Evolutionary conservation across 192 early-diverging fungal genomes (phyloP).

Genomic region (Umbelopsis sp.): DNA sequence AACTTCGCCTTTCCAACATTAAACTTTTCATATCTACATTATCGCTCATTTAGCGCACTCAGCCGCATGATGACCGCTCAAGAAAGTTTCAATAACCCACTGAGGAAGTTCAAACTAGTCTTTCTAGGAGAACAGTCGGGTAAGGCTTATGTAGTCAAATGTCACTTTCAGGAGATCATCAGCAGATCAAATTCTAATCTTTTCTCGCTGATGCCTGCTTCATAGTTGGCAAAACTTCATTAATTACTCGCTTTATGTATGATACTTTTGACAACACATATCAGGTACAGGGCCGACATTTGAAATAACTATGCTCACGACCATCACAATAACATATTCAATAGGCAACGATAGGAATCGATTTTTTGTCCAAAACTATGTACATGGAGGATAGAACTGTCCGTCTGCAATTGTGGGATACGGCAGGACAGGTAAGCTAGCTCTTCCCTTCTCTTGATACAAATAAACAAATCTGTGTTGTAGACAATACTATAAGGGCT

Average conservation of each 20-base stretch:
- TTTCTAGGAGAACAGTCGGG: conserved; percentile 99
- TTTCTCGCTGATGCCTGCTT: conserved; percentile 1
- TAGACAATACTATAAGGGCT: neutral
- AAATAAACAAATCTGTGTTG: conserved; percentile 4
- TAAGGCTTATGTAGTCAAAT: conserved; percentile 41
- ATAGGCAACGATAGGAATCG: conserved; percentile 98
- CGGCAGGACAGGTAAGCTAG: conserved; percentile 82
- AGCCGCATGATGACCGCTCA: conserved; percentile 17
- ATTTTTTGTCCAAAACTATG: conserved; percentile 99
- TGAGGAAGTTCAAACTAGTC: conserved; percentile 96
- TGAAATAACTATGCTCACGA: neutral
- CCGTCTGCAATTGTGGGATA: conserved; percentile 99
- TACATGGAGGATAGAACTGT: conserved; percentile 98
- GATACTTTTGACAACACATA: conserved; percentile 99
- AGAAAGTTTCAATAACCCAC: conserved; percentile 51
- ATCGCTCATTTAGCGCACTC: conserved; percentile 8
- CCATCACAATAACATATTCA: neutral
- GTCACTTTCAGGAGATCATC: neutral
- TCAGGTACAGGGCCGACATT: conserved; percentile 51
- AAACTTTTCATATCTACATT: conserved; percentile 5
- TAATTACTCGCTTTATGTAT: conserved; percentile 99
- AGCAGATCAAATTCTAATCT: neutral
- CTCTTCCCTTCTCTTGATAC: neutral
- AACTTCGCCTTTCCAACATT: neutral
- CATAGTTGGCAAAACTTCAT: conserved; percentile 95